Percentiles rank a stretch among this genome's conserved stretches.
phyloP scores from a whole-genome alignment of 2,329 filamentous ascomycete genomes.

The Penicillium sp. region DNA sequence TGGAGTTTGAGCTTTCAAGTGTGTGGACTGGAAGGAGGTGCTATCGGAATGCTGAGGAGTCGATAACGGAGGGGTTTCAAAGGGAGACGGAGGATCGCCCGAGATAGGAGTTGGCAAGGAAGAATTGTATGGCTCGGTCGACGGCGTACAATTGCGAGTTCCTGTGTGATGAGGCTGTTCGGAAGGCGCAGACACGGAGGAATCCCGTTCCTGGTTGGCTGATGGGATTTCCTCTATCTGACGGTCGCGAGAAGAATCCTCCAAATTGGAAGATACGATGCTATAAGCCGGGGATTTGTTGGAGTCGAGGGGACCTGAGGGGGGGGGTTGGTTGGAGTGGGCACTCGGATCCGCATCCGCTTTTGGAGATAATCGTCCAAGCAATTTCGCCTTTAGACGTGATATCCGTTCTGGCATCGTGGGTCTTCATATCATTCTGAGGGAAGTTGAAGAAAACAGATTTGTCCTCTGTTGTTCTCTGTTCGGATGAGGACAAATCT shows the following conservation, averaged over 20 bases:
- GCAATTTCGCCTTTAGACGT: constrained; percentile 37
- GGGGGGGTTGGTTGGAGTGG: constrained; percentile 25
- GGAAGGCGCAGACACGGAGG: constrained; percentile 11
- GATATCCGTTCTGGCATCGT: constrained; percentile 36
- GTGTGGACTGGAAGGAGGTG: constrained; percentile 21
- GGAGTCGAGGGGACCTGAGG: constrained; percentile 22
- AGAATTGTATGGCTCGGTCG: constrained; percentile 22
- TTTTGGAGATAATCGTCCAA: constrained; percentile 38
- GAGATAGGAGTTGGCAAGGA: constrained; percentile 26
- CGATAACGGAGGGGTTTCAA: constrained; percentile 20
- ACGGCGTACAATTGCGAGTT: constrained; percentile 10
- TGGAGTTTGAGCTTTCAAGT: constrained; percentile 18
- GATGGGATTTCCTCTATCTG: constrained; percentile 10
- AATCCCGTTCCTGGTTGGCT: constrained; percentile 2
- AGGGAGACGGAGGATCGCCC: constrained; percentile 20
- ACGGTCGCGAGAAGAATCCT: constrained; percentile 11
- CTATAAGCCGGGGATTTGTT: constrained; percentile 25
- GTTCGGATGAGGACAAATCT: neutral
- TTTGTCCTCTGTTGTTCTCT: no score
- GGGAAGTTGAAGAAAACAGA: neutral
- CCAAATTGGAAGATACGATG: constrained; percentile 20
- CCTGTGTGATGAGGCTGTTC: constrained; percentile 11
- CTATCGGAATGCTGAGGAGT: constrained; percentile 24
- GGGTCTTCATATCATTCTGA: constrained; percentile 6
- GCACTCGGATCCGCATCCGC: constrained; percentile 27